A percentile compares a stretch with the other conserved stretches of the same genome.
phyloP scores from a whole-genome alignment of 176 grass and related monocot species.

The Miscanthus lutarioriparius region DNA sequence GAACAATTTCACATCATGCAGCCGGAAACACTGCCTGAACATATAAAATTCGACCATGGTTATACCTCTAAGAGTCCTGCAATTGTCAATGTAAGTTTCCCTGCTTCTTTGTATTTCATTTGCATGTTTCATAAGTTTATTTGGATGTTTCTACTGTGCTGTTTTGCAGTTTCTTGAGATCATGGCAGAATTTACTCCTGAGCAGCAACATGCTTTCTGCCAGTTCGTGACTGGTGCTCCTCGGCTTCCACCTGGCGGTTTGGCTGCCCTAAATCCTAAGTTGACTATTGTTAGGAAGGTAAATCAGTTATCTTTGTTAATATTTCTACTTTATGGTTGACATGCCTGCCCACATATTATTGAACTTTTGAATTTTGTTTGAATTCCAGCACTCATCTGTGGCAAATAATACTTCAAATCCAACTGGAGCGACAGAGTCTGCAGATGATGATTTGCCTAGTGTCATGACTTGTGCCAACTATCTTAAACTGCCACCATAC shows the following conservation, averaged over 20 bases:
- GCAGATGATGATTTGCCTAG: constrained; percentile 91
- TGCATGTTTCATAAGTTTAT: neutral
- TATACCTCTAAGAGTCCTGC: constrained; percentile 86
- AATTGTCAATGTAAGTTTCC: constrained; percentile 68
- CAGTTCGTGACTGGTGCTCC: constrained; percentile 94
- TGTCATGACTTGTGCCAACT: constrained; percentile 97
- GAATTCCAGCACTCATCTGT: constrained; percentile 60
- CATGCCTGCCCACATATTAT: neutral
- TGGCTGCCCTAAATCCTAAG: constrained; percentile 82
- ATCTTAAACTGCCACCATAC: constrained; percentile 92
- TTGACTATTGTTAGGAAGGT: constrained; percentile 94
- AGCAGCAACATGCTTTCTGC: constrained; percentile 87
- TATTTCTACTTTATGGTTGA: neutral
- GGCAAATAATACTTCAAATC: constrained; percentile 37
- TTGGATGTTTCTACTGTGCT: constrained; percentile 18
- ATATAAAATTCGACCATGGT: constrained; percentile 98
- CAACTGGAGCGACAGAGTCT: constrained; percentile 51
- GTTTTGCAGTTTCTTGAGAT: constrained; percentile 80
- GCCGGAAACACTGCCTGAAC: constrained; percentile 71
- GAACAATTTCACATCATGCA: constrained; percentile 34
- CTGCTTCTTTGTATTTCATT: neutral
- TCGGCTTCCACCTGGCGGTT: constrained; percentile 83
- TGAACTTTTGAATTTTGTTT: neutral
- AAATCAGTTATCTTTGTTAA: neutral
- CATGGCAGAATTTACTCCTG: constrained; percentile 76